Evolutionary conservation across 129 eudicot genomes (phyloP).

Genomic region (Gnaphalium uliginosum): DNA sequence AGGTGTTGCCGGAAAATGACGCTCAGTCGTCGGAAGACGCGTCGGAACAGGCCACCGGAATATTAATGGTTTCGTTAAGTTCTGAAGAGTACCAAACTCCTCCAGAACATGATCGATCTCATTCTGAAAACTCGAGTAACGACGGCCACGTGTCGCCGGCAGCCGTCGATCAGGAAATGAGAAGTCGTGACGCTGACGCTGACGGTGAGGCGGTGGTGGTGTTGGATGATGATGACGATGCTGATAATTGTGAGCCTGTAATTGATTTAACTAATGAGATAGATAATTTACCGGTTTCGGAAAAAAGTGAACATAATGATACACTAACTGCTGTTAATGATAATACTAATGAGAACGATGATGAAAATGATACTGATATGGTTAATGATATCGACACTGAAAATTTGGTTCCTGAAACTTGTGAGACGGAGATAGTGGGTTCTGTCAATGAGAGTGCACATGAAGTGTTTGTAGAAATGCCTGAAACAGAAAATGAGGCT

Average conservation of each 20-base stretch:
- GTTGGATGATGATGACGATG: too few species aligned
- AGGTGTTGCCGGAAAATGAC: not conserved
- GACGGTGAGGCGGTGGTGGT: not conserved
- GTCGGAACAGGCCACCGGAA: conserved; percentile 32
- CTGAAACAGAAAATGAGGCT: conserved; percentile 17
- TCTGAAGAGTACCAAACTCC: conserved; percentile 45
- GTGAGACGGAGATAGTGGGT: not conserved
- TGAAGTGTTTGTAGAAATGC: conserved; percentile 35
- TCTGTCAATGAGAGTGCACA: not conserved
- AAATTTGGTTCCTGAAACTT: not conserved
- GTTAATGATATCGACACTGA: not conserved
- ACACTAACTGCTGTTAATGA: not conserved
- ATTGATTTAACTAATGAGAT: not conserved
- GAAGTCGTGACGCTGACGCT: not conserved
- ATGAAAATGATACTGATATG: not conserved
- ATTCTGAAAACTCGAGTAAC: conserved; percentile 29
- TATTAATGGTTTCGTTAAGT: conserved; percentile 35
- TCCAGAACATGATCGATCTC: conserved; percentile 28
- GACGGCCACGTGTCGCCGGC: conserved; percentile 25
- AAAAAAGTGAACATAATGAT: not conserved
- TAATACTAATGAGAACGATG: too few species aligned
- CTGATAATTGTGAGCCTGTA: not conserved
- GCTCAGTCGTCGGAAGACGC: conserved; percentile 7
- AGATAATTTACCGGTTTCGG: not conserved
- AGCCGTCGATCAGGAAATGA: not conserved